Conservation (phyloP, 1,284 basidiomycete species). For the Tremellales sp. region DNA sequence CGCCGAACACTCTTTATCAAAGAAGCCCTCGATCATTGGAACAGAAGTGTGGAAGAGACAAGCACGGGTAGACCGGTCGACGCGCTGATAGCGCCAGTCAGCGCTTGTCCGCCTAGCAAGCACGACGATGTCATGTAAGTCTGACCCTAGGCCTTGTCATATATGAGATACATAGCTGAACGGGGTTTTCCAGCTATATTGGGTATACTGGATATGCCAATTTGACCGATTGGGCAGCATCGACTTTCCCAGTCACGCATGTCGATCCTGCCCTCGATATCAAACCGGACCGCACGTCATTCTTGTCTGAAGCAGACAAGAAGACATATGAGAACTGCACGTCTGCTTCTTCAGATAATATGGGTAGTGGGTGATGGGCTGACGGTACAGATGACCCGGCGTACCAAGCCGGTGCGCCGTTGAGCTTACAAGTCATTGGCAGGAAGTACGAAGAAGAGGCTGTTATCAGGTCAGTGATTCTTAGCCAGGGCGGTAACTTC, state of each 20-base stretch:
- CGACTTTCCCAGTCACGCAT: slow-evolving; percentile 56
- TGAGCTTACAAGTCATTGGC: background rate
- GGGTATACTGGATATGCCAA: slow-evolving; percentile 59
- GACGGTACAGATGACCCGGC: background rate
- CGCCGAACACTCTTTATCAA: slow-evolving; percentile 50
- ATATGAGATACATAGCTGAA: slow-evolving; percentile 2
- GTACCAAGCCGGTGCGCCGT: background rate
- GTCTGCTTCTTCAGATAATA: background rate
- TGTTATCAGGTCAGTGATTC: no score
- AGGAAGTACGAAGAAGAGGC: background rate
- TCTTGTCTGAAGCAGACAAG: slow-evolving; percentile 53
- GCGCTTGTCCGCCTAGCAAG: slow-evolving; percentile 54
- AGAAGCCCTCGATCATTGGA: slow-evolving; percentile 58
- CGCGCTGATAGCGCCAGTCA: slow-evolving; percentile 56
- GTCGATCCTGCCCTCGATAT: slow-evolving; percentile 56
- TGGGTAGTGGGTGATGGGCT: no score
- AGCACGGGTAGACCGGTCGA: slow-evolving; percentile 57
- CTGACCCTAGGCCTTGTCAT: background rate
- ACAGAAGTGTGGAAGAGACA: slow-evolving; percentile 51
- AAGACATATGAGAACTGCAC: slow-evolving; percentile 47
- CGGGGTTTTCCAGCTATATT: slow-evolving; percentile 1
- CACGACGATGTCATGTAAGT: slow-evolving; percentile 52
- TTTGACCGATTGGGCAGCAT: slow-evolving; percentile 56
- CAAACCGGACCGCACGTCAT: slow-evolving; percentile 51
- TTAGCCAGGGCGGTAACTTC: no score